phyloP scores from a whole-genome alignment of 225 moss, liverwort and hornwort species.

The Antitrichia curtipendula region DNA sequence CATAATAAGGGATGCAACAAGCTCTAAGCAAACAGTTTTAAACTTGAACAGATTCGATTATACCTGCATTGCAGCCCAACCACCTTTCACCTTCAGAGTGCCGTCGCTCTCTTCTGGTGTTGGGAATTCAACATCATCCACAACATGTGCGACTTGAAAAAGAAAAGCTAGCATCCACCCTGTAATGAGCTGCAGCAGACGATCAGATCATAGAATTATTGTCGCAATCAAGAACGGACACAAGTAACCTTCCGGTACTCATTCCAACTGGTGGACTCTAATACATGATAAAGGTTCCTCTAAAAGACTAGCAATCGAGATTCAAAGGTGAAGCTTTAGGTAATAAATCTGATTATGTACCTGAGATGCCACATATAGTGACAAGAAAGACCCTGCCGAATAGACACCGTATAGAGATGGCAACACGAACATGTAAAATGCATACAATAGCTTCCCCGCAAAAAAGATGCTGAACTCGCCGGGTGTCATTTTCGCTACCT shows the following conservation, averaged over 20 bases:
- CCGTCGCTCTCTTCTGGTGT: constrained; percentile 49
- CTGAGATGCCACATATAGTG: constrained; percentile 45
- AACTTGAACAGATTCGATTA: not conserved
- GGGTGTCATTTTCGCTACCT: constrained; percentile 80
- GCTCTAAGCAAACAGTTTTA: not conserved
- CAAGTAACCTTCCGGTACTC: not conserved
- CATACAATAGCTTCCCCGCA: constrained; percentile 66
- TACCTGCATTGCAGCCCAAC: constrained; percentile 99
- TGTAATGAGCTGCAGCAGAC: constrained; percentile 55
- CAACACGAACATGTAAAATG: constrained; percentile 72
- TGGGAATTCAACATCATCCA: constrained; percentile 81
- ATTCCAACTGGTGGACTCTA: not conserved
- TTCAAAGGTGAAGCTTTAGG: not conserved
- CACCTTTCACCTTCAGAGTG: constrained; percentile 55
- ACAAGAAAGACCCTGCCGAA: constrained; percentile 40
- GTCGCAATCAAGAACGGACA: not conserved
- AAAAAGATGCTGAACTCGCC: constrained; percentile 62
- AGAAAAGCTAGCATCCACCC: constrained; percentile 92
- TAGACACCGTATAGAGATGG: constrained; percentile 62
- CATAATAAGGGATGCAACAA: not conserved
- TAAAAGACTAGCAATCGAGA: not conserved
- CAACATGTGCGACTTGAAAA: constrained; percentile 98
- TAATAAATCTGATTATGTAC: not conserved
- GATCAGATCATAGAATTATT: not conserved
- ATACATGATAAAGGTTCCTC: not conserved